Conservation (phyloP, 805 yeast genomes). For the Candida insectorum region DNA sequence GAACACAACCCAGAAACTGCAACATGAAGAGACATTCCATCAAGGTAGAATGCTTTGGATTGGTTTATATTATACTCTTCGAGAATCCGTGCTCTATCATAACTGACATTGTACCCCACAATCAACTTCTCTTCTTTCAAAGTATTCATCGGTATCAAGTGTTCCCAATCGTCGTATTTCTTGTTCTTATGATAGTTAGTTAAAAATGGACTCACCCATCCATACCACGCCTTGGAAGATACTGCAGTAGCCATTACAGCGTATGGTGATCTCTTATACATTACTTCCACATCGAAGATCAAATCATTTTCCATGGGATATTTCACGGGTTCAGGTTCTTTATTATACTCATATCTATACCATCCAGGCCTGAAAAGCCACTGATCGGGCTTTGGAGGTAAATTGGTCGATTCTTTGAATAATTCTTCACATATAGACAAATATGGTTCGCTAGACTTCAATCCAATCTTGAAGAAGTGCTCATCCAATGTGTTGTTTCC, state of each 20-base stretch:
- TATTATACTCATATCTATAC: constrained; percentile 64
- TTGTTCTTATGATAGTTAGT: constrained; percentile 42
- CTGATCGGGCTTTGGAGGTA: constrained; percentile 22
- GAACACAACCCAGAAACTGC: constrained; percentile 92
- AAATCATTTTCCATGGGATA: constrained; percentile 70
- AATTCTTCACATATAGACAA: constrained; percentile 47
- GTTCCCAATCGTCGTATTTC: constrained; percentile 41
- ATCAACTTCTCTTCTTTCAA: constrained; percentile 46
- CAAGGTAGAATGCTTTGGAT: constrained; percentile 76
- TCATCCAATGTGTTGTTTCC: constrained; percentile 74
- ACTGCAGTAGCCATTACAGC: constrained; percentile 82
- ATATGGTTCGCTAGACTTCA: constrained; percentile 57
- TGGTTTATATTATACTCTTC: constrained; percentile 76
- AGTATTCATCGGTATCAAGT: constrained; percentile 74
- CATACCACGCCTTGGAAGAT: constrained; percentile 80
- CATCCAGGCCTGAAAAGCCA: constrained; percentile 76
- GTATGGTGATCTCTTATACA: constrained; percentile 70
- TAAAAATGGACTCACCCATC: constrained; percentile 89
- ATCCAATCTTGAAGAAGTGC: constrained; percentile 77
- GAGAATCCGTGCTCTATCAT: constrained; percentile 78
- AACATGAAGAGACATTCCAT: constrained; percentile 90
- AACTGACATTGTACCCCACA: constrained; percentile 88
- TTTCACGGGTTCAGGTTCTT: constrained; percentile 52
- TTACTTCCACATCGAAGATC: constrained; percentile 86
- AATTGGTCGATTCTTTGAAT: constrained; percentile 18